A percentile compares a stretch with the other conserved stretches of the same genome.
These are phyloP conservation scores for Marasmius tenuissimus DNA, from an alignment of 1,284 basidiomycete genomes.

Conservation along the genomic window DNA sequence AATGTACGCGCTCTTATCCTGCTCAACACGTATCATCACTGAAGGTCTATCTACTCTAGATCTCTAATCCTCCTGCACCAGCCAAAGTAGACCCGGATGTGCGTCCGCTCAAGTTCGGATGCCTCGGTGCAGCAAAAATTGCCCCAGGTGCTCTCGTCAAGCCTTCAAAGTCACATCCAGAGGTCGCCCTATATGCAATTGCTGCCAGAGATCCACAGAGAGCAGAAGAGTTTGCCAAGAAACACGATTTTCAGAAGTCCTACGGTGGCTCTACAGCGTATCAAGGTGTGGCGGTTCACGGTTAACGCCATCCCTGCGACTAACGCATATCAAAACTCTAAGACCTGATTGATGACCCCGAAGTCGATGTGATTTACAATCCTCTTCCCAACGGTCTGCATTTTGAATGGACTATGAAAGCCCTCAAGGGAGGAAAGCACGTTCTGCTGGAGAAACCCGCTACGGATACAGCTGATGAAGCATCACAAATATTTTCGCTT, in stretches of 20 bases:
- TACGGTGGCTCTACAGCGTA: conserved; percentile 42
- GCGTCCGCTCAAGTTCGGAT: conserved; percentile 33
- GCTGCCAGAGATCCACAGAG: conserved; percentile 48
- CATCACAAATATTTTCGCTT: conserved; percentile 40
- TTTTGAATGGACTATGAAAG: conserved; percentile 67
- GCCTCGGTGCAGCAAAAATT: conserved; percentile 50
- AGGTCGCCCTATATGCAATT: conserved; percentile 49
- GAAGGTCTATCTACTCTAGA: not conserved
- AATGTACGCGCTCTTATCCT: too few species aligned
- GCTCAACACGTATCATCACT: too few species aligned
- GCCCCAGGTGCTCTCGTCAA: conserved; percentile 45
- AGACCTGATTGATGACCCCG: conserved; percentile 50
- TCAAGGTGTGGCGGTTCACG: conserved; percentile 32
- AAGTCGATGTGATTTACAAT: conserved; percentile 56
- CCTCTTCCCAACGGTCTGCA: conserved; percentile 61
- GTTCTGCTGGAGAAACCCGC: conserved; percentile 67
- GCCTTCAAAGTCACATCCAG: conserved; percentile 51
- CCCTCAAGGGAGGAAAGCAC: conserved; percentile 61
- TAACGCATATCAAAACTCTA: not conserved
- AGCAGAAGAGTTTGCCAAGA: conserved; percentile 46
- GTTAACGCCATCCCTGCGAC: not conserved
- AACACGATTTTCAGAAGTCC: conserved; percentile 46
- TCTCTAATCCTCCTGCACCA: conserved; percentile 1
- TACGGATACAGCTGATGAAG: conserved; percentile 49
- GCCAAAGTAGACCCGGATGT: not conserved